Base-by-base conservation (phyloP, 1,284 basidiomycete species). In the Tilletia horrida region DNA sequence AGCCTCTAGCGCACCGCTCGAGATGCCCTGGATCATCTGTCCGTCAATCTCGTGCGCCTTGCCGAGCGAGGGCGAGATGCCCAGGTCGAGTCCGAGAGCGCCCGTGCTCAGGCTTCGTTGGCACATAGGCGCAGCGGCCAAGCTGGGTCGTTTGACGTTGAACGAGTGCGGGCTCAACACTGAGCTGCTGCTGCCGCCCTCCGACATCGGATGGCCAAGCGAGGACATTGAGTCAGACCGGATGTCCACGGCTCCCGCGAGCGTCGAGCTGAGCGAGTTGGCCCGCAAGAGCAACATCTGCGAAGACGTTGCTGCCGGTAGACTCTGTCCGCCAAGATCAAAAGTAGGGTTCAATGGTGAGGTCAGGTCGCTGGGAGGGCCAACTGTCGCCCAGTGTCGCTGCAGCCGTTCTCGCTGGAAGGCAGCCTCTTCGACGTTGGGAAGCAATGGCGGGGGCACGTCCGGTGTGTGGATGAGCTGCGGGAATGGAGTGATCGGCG, bases 401-500 rank as follows among this genome's bases (percentile, higher is more conserved):
- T 71, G 73, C 14, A 78, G 72, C 0, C 76, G 72, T 65, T 78
- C 76, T 59, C 75, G 73, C 31, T 78, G 76, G 67, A 67, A 48
- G 25, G 72, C 48, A 2, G 74, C 71, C 40, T 76, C 73, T 50
- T 75, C 74, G 43, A 70, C 69, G 43, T 67, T 68, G 62, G 69
- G 71, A 47, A 77, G 70, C 57, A 73, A 70, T 13, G 77, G 76
- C 13, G 77, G 77, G 55, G 75, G 72, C 48, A 63, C 59, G 35
- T 66, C 50, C 52, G 68, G 70, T 35, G 69, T 67, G 25, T 52
- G 63, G 40, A 69, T 55, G 27, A 70, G 50, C 66, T 77, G 76
- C 16, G 76, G 72, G 71, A 72, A 73, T 0, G 76, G 77, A 27
- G 75, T 77, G 66, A 77, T 71, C 7, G 76, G 76, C 21, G 75